phyloP scores from a whole-genome alignment of 1,284 basidiomycete genomes.

The Ustilago trichophora region DNA sequence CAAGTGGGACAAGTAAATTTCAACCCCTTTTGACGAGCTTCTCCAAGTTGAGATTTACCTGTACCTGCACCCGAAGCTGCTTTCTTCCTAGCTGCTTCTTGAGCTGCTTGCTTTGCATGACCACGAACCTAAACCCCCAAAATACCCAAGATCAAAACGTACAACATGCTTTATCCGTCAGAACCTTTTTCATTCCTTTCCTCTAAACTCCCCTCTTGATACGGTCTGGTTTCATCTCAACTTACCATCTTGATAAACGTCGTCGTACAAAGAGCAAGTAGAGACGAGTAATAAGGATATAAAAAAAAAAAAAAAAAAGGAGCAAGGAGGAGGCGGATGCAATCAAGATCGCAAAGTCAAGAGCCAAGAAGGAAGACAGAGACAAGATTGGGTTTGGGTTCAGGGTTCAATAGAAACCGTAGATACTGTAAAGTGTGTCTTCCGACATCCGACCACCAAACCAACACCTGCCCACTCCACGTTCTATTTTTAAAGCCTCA shows the following conservation, averaged over 20 bases:
- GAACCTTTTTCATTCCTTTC: too few species aligned
- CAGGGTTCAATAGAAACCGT: not conserved
- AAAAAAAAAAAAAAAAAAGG: not conserved
- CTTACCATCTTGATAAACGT: not conserved
- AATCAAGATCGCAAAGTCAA: too few species aligned
- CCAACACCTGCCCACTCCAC: not conserved
- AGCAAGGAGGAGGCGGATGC: too few species aligned
- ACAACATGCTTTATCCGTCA: too few species aligned
- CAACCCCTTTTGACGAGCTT: conserved; percentile 26
- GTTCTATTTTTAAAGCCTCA: not conserved
- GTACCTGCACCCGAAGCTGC: conserved; percentile 7
- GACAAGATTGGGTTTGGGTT: not conserved
- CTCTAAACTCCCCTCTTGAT: too few species aligned
- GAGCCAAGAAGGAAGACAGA: too few species aligned
- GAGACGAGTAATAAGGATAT: not conserved
- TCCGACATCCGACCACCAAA: conserved; percentile 21
- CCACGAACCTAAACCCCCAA: conserved; percentile 27
- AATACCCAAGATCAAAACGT: not conserved
- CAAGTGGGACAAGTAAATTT: conserved; percentile 42
- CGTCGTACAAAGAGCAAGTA: too few species aligned
- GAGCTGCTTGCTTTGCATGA: conserved; percentile 30
- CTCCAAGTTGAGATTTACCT: conserved; percentile 37
- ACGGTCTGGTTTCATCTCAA: too few species aligned
- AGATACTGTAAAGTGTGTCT: conserved; percentile 1
- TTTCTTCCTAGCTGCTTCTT: conserved; percentile 37